Evolutionary conservation across 2,329 filamentous ascomycete genomes (phyloP).

Genomic region (Fragosphaeria purpurea): DNA sequence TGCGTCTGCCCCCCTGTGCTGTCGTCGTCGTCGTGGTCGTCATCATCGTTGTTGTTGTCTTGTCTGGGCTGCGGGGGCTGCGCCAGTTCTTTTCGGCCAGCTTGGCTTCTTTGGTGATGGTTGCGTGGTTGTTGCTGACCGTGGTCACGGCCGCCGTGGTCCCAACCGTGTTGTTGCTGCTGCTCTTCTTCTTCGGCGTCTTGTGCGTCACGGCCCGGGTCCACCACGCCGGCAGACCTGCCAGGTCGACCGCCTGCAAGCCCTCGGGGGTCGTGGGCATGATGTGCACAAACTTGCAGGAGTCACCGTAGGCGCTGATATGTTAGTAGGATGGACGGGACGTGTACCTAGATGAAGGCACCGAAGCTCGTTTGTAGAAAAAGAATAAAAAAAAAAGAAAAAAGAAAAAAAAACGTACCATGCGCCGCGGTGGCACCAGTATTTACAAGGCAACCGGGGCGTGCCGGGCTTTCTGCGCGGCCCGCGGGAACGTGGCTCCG

Average conservation of each 20-base stretch:
- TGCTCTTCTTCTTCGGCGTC: too few species aligned
- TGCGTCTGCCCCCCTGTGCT: too few species aligned
- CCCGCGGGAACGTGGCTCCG: neutral
- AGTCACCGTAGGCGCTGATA: slow-evolving; percentile 28
- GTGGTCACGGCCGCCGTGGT: too few species aligned
- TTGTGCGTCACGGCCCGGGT: slow-evolving; percentile 3
- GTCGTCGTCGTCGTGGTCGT: too few species aligned
- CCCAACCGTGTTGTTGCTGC: too few species aligned
- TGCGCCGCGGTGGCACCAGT: slow-evolving; percentile 38
- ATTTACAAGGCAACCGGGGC: slow-evolving; percentile 25
- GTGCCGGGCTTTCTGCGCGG: neutral
- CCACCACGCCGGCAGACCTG: slow-evolving; percentile 35
- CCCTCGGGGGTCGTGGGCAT: slow-evolving; percentile 35
- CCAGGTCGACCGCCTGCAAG: slow-evolving; percentile 32
- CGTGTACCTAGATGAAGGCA: too few species aligned
- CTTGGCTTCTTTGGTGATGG: too few species aligned
- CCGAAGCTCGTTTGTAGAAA: neutral
- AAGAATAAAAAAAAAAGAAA: neutral
- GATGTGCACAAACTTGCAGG: slow-evolving; percentile 34
- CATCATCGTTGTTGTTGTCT: too few species aligned
- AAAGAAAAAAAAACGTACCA: slow-evolving; percentile 17
- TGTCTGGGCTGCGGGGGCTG: too few species aligned
- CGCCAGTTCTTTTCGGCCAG: too few species aligned
- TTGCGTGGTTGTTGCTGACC: too few species aligned
- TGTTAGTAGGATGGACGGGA: too few species aligned